These are phyloP conservation scores for Dendrothele bispora DNA, from an alignment of 768 basidiomycete genomes.

Conservation along the genomic window DNA sequence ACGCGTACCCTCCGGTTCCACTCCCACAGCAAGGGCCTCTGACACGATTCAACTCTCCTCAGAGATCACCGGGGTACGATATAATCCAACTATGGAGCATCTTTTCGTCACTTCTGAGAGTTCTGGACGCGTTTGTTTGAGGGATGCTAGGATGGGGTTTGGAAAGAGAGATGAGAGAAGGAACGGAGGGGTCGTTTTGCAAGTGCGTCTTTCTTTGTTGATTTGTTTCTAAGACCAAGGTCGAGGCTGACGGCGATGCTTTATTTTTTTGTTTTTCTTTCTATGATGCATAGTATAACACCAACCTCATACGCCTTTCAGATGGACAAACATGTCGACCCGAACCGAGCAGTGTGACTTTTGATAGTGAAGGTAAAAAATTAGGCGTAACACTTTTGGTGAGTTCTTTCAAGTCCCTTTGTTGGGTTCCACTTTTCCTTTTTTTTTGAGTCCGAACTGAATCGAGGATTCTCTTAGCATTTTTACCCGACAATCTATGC, in stretches of 20 bases:
- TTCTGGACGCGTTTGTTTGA: conserved; percentile 59
- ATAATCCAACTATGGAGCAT: conserved; percentile 67
- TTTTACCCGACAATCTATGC: conserved; percentile 72
- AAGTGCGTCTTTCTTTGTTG: conserved; percentile 35
- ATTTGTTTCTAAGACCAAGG: too few species aligned
- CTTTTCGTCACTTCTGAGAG: conserved; percentile 67
- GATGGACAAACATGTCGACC: too few species aligned
- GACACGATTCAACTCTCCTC: conserved; percentile 49
- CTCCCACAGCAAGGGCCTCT: conserved; percentile 36
- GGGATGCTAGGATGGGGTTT: conserved; percentile 76
- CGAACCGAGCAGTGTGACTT: conserved; percentile 66
- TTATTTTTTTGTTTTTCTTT: conserved; percentile 2
- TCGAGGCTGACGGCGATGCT: conserved; percentile 5
- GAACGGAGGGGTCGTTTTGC: conserved; percentile 55
- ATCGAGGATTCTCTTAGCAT: conserved; percentile 53
- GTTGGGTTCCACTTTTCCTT: conserved; percentile 1
- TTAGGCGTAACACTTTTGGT: conserved; percentile 71
- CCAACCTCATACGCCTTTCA: conserved; percentile 44
- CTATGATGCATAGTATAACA: conserved; percentile 35
- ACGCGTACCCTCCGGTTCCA: conserved; percentile 35
- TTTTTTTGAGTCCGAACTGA: too few species aligned
- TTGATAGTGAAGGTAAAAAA: conserved; percentile 69
- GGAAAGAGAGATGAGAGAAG: conserved; percentile 46
- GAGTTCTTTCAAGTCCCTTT: conserved; percentile 17
- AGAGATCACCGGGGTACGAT: conserved; percentile 66